A percentile compares a stretch with the other conserved stretches of the same genome.
phyloP scores from a whole-genome alignment of 345 rosid genomes.

The Physaria fendleri region DNA sequence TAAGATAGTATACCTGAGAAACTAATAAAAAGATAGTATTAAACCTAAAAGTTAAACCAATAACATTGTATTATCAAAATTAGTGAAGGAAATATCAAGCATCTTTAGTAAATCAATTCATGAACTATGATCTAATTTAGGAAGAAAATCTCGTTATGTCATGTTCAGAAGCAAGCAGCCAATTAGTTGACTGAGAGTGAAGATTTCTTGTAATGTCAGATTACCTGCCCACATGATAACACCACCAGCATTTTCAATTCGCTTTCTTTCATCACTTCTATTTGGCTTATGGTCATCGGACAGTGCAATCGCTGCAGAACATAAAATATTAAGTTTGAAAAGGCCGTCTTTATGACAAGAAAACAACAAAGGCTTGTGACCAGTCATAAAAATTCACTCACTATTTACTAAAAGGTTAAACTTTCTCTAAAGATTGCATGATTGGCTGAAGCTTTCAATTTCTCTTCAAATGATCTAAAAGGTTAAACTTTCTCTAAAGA shows the following conservation, averaged over 20 bases:
- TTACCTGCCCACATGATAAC: slow-evolving; percentile 99
- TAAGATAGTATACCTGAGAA: background rate
- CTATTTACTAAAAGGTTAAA: background rate
- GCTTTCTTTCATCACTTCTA: slow-evolving; percentile 92
- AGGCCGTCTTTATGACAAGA: background rate
- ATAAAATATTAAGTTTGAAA: slow-evolving; percentile 7
- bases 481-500: background rate
- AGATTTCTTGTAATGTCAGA: background rate
- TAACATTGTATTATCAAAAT: background rate
- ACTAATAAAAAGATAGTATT: slow-evolving; percentile 1
- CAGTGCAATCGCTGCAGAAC: slow-evolving; percentile 69
- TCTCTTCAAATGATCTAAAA: too few species aligned
- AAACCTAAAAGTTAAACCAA: background rate
- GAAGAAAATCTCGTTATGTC: background rate
- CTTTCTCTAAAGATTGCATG: background rate
- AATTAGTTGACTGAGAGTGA: background rate
- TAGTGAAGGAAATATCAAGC: background rate
- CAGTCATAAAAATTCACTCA: background rate
- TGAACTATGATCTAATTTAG: background rate
- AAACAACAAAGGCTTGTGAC: slow-evolving; percentile 1
- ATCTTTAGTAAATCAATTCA: background rate
- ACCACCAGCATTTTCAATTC: slow-evolving; percentile 97
- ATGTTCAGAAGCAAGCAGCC: slow-evolving; percentile 8
- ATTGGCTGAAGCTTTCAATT: background rate
- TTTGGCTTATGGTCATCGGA: slow-evolving; percentile 99